phyloP scores from a whole-genome alignment of 495 filamentous ascomycete genomes.

The Pyrenopolyporus hunteri region DNA sequence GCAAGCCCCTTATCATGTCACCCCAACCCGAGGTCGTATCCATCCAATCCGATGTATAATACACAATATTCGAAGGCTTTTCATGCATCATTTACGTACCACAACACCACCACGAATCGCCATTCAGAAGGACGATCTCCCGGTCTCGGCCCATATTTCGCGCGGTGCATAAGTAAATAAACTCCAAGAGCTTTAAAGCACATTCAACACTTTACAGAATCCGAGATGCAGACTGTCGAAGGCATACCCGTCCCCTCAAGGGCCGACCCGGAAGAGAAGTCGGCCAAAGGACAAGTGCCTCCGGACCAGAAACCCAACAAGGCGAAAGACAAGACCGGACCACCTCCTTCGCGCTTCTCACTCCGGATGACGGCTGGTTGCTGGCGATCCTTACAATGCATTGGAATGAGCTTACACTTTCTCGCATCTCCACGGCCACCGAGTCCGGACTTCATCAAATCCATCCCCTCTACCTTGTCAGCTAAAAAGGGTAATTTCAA shows the following conservation, averaged over 20 bases:
- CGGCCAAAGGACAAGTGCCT: conserved; percentile 16
- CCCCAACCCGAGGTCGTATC: too few species aligned
- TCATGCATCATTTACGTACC: too few species aligned
- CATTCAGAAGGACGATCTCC: too few species aligned
- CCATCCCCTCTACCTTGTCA: conserved; percentile 66
- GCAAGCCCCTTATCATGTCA: too few species aligned
- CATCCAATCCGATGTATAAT: too few species aligned
- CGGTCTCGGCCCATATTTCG: too few species aligned
- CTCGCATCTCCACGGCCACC: conserved; percentile 71
- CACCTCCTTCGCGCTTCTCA: conserved; percentile 64
- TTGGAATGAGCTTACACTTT: conserved; percentile 80
- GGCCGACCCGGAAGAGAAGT: conserved; percentile 11
- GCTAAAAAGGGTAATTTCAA: conserved; percentile 59
- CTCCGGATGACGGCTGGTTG: conserved; percentile 73
- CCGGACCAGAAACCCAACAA: conserved; percentile 39
- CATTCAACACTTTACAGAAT: neutral
- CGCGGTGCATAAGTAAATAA: neutral
- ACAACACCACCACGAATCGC: too few species aligned
- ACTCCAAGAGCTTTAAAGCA: neutral
- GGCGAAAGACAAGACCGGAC: conserved; percentile 47
- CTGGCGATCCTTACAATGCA: conserved; percentile 78
- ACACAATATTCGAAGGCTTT: too few species aligned
- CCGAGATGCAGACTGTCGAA: conserved; percentile 39
- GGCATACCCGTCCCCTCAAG: conserved; percentile 45
- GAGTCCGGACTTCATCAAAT: conserved; percentile 66